phyloP scores from a whole-genome alignment of 108 stramenopile species.

The Pseudonitzschia pungens region DNA sequence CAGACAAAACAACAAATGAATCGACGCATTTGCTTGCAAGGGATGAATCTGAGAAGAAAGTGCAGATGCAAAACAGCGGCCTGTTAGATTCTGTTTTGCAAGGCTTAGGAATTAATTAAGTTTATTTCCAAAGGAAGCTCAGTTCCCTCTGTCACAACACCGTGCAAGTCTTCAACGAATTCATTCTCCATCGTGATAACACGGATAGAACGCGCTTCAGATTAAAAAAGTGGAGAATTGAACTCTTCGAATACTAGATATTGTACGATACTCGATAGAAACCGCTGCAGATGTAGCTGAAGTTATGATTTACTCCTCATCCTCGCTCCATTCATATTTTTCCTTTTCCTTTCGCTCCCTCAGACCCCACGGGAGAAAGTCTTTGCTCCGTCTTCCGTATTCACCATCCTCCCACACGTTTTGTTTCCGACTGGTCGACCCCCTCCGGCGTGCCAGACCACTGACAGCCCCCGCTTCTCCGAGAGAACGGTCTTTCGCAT shows the following conservation, averaged over 20 bases:
- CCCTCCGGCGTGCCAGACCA: conserved; percentile 50
- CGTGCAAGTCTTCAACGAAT: too few relatives aligned
- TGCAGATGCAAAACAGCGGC: not conserved
- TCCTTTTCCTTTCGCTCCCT: not conserved
- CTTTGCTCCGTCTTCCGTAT: conserved; percentile 26
- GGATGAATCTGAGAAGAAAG: not conserved
- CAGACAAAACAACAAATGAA: conserved; percentile 5
- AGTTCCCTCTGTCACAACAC: too few relatives aligned
- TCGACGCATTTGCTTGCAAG: conserved; percentile 9
- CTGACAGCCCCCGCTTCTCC: conserved; percentile 55
- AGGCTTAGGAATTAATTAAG: not conserved
- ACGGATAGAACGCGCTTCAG: too few relatives aligned
- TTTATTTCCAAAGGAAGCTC: not conserved
- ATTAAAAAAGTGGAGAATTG: too few relatives aligned
- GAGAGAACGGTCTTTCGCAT: conserved; percentile 59
- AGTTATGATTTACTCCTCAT: not conserved
- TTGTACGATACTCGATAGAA: too few relatives aligned
- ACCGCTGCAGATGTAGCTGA: too few relatives aligned
- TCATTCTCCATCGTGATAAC: too few relatives aligned
- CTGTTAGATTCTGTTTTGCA: not conserved
- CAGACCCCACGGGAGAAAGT: conserved; percentile 24
- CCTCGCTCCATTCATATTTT: conserved; percentile 12
- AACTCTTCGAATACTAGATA: too few relatives aligned
- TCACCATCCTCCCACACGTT: conserved; percentile 29
- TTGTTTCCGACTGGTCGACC: conserved; percentile 23